phyloP scores from a whole-genome alignment of 116 monocot species.

The Phalaenopsis hybrid region DNA sequence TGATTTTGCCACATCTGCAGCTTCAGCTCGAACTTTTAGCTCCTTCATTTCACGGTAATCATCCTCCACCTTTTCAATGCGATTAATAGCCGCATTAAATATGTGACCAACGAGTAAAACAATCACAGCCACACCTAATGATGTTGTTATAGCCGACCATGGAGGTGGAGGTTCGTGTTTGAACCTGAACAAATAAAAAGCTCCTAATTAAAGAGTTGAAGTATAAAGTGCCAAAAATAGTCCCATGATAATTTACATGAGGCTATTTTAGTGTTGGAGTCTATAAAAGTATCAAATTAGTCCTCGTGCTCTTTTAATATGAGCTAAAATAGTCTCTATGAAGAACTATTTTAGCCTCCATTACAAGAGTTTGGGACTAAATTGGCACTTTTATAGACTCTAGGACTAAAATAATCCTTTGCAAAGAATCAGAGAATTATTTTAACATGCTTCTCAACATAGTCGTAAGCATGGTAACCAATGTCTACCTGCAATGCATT shows the following conservation, averaged over 20 bases:
- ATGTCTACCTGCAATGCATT: conserved; percentile 83
- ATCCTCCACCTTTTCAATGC: conserved; percentile 81
- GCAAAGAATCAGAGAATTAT: too few species aligned
- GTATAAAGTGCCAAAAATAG: background rate
- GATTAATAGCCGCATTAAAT: conserved; percentile 64
- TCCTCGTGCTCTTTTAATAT: too few species aligned
- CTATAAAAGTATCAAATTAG: too few species aligned
- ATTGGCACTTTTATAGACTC: too few species aligned
- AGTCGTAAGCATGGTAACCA: background rate
- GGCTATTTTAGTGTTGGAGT: too few species aligned
- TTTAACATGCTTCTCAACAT: background rate
- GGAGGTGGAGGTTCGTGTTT: conserved; percentile 55
- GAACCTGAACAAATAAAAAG: conserved; percentile 38
- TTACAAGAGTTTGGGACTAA: too few species aligned
- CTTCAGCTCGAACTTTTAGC: conserved; percentile 80
- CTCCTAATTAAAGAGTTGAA: background rate
- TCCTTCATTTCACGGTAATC: conserved; percentile 78
- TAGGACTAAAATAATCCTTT: too few species aligned
- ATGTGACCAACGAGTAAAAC: conserved; percentile 78
- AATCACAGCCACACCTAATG: conserved; percentile 61
- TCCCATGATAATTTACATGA: too few species aligned
- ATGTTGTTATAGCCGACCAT: conserved; percentile 75
- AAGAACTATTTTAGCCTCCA: too few species aligned
- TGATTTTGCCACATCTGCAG: conserved; percentile 89
- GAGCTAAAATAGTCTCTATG: too few species aligned